Conservation (phyloP, 2,329 filamentous ascomycete genomes). For the Pseudogymnoascus sp. region DNA sequence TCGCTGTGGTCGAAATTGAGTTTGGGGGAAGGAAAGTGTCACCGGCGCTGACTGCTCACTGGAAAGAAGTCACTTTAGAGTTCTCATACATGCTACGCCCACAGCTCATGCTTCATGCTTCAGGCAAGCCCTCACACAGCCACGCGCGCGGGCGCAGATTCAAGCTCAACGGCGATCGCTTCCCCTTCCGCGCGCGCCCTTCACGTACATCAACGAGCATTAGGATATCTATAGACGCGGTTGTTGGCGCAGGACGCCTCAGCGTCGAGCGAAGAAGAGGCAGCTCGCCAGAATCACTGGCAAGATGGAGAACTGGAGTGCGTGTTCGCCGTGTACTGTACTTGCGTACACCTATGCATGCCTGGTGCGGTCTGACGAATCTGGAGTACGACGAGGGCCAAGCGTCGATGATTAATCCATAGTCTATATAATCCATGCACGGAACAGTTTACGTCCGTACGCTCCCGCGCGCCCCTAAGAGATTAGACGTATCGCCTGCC, state of each 20-base stretch:
- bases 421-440: neutral
- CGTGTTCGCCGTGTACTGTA: neutral
- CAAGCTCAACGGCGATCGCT: neutral
- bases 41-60: conserved; percentile 1
- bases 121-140: conserved; percentile 5
- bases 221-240: neutral
- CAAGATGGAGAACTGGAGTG: neutral
- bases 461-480: neutral
- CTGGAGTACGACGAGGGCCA: neutral
- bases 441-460: conserved; percentile 1
- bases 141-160: neutral
- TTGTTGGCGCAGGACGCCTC: neutral
- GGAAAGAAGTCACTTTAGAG: conserved; percentile 7
- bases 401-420: neutral
- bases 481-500: neutral
- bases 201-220: neutral
- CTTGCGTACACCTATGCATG: conserved; percentile 1
- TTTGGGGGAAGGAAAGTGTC: neutral
- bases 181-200: neutral
- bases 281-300: neutral
- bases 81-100: conserved; percentile 4
- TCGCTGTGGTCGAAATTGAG: conserved; percentile 2
- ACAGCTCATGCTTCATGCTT: conserved; percentile 1
- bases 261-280: neutral
- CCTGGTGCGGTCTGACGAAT: neutral